Evolutionary conservation across 2,329 filamentous ascomycete species (phyloP).

Genomic region (Penicillium sp.): DNA sequence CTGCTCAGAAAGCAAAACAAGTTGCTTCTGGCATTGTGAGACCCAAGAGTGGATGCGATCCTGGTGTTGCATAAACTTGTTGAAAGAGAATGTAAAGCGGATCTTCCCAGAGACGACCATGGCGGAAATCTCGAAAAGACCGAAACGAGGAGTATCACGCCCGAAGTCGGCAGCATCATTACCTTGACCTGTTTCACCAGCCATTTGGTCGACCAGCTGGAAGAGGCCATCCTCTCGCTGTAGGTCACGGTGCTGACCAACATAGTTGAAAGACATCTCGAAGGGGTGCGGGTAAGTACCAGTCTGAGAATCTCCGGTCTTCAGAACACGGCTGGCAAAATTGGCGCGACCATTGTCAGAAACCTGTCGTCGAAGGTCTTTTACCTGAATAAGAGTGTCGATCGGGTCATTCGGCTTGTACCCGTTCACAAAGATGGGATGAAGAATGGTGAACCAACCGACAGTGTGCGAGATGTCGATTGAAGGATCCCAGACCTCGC

Average conservation of each 20-base stretch:
- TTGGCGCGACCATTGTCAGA: conserved; percentile 41
- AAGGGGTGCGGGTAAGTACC: conserved; percentile 44
- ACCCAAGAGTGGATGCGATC: conserved; percentile 47
- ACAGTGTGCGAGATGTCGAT: conserved; percentile 53
- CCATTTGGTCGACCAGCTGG: conserved; percentile 46
- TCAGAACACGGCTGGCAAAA: conserved; percentile 37
- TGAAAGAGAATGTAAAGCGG: conserved; percentile 54
- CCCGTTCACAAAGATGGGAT: conserved; percentile 42
- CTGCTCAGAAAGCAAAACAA: conserved; percentile 31
- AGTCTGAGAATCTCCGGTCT: conserved; percentile 29
- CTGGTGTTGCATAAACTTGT: conserved; percentile 50
- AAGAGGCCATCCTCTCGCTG: conserved; percentile 49
- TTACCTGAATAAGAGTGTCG: conserved; percentile 37
- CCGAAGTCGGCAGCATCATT: conserved; percentile 50
- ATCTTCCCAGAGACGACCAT: conserved; percentile 49
- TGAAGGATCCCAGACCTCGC: conserved; percentile 47
- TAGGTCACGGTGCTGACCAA: conserved; percentile 43
- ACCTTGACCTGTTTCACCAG: conserved; percentile 47
- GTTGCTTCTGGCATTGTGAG: conserved; percentile 34
- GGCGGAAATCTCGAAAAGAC: conserved; percentile 55
- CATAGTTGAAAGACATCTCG: conserved; percentile 47
- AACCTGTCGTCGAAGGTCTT: conserved; percentile 39
- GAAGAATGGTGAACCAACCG: conserved; percentile 55
- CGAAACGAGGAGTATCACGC: conserved; percentile 47
- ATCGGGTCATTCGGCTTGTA: conserved; percentile 28